Evolutionary conservation across 768 basidiomycete genomes (phyloP).

Genomic region (Rossbeevera mucosa): DNA sequence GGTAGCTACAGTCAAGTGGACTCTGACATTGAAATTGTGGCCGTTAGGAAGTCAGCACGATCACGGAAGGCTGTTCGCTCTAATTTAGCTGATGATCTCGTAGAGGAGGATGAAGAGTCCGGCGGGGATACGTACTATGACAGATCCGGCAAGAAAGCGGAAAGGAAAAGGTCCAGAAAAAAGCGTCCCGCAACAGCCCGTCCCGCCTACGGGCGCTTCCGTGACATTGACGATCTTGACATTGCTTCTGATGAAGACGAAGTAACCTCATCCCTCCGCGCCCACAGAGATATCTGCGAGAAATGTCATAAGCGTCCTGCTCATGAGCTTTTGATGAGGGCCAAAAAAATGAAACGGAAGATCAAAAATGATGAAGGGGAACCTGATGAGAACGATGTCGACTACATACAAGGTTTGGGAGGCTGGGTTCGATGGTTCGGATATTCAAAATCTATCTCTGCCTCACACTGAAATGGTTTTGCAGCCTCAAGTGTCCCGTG

Average conservation of each 20-base stretch:
- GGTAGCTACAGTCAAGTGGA: slow-evolving; percentile 36
- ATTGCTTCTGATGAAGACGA: slow-evolving; percentile 49
- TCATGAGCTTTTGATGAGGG: slow-evolving; percentile 46
- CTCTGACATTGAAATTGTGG: slow-evolving; percentile 20
- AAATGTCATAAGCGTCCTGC: slow-evolving; percentile 63
- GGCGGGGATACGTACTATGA: slow-evolving; percentile 36
- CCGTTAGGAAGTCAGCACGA: slow-evolving; percentile 48
- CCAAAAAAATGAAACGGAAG: slow-evolving; percentile 38
- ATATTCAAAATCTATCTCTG: slow-evolving; percentile 4
- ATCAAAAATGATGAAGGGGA: slow-evolving; percentile 45
- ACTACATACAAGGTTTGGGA: slow-evolving; percentile 49
- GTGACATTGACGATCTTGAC: slow-evolving; percentile 38
- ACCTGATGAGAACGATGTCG: slow-evolving; percentile 46
- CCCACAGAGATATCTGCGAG: slow-evolving; percentile 64
- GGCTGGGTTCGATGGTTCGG: slow-evolving; percentile 83
- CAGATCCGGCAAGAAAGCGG: slow-evolving; percentile 4
- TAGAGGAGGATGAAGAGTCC: slow-evolving; percentile 29
- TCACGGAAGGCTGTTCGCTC: slow-evolving; percentile 36
- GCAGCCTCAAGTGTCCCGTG: slow-evolving; percentile 73
- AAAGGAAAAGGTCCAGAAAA: slow-evolving; percentile 21
- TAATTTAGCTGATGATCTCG: slow-evolving; percentile 28
- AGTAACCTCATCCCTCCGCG: slow-evolving; percentile 49
- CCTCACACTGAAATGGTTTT: slow-evolving; percentile 10
- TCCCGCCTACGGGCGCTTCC: slow-evolving; percentile 49
- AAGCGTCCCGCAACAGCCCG: slow-evolving; percentile 34